A percentile compares a stretch with the other conserved stretches of the same genome.
phyloP scores from a whole-genome alignment of 1,139 yeast genomes.

The Lodderomyces margitis region DNA sequence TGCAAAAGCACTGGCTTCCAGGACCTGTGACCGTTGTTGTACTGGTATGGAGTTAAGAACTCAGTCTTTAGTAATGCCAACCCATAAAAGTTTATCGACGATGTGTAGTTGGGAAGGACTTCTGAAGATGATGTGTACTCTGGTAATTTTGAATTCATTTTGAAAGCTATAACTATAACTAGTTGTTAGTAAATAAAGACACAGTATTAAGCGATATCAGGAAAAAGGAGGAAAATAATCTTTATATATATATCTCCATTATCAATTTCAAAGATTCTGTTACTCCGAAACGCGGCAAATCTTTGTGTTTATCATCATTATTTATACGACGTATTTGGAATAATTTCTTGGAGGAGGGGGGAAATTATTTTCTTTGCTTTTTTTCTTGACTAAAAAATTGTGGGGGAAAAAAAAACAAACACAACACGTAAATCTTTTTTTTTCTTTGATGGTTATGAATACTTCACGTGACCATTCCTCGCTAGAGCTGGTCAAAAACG shows the following conservation, averaged over 20 bases:
- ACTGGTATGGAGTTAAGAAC: constrained; percentile 38
- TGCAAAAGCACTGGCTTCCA: constrained; percentile 56
- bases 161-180: too few species aligned
- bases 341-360: neutral
- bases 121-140: constrained; percentile 25
- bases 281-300: constrained; percentile 1
- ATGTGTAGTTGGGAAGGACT: constrained; percentile 30
- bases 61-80: constrained; percentile 36
- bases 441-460: neutral
- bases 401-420: neutral
- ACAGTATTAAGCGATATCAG: neutral
- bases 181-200: neutral
- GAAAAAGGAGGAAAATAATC: neutral
- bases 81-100: constrained; percentile 36
- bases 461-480: too few species aligned
- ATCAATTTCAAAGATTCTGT: neutral
- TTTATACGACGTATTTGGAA: too few species aligned
- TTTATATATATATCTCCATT: neutral
- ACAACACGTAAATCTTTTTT: neutral
- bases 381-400: neutral
- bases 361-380: neutral
- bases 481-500: too few species aligned
- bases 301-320: too few species aligned
- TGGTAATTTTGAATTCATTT: constrained; percentile 6
- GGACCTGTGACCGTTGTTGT: constrained; percentile 23